Percentiles rank a stretch among this genome's conserved stretches.
Evolutionary conservation across 164 flowering plant genomes (phyloP).

Genomic region (Magnolia kwangsiensis): DNA sequence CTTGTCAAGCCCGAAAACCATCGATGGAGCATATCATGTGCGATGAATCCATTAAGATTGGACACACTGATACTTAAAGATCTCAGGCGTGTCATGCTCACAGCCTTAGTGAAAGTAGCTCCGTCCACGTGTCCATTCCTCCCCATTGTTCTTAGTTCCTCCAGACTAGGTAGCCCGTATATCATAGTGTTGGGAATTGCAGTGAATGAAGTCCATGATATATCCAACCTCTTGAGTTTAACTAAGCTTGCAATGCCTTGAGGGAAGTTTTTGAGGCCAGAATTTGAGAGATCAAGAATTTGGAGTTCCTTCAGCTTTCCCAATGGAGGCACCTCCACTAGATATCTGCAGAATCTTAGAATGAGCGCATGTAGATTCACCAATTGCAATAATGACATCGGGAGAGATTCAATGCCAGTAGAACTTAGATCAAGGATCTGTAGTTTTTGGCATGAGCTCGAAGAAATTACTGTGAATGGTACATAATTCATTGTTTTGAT

Average conservation of each 20-base stretch:
- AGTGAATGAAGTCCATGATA: neutral
- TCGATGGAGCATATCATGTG: too few relatives aligned
- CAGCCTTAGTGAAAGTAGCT: too few relatives aligned
- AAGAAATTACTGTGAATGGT: neutral
- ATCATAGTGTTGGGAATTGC: neutral
- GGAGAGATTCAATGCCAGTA: neutral
- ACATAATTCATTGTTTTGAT: neutral
- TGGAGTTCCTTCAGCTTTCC: slow-evolving; percentile 3
- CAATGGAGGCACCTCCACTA: neutral
- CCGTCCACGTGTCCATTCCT: neutral
- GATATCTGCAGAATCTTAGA: neutral
- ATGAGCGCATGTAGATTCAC: neutral
- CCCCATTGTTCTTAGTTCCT: neutral
- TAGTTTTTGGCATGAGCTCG: neutral
- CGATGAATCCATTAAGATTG: too few relatives aligned
- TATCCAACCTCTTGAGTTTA: neutral
- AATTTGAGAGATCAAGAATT: neutral
- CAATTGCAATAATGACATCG: neutral
- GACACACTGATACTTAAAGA: too few relatives aligned
- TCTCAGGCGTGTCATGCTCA: too few relatives aligned
- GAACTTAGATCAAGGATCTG: neutral
- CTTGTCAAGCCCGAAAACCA: too few relatives aligned
- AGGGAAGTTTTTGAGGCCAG: neutral
- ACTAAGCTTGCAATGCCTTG: neutral
- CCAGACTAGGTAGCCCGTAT: neutral